A percentile compares a stretch with the other conserved stretches of the same genome.
phyloP scores from a whole-genome alignment of 306 rosid species.

The Prunus kanzakura region DNA sequence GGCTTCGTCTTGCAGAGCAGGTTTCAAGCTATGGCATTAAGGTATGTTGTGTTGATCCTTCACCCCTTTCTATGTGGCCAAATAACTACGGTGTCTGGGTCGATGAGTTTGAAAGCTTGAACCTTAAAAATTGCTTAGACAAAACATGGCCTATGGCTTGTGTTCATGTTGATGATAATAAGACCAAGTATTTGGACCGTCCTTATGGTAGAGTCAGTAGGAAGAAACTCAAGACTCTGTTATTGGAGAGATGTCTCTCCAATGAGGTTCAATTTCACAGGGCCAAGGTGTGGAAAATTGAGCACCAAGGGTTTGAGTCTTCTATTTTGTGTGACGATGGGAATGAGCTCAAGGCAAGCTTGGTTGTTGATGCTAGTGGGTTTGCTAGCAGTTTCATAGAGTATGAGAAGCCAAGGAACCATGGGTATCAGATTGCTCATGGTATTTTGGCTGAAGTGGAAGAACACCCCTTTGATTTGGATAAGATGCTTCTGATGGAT shows the following conservation, averaged over 20 bases:
- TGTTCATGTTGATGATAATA: slow-evolving; percentile 45
- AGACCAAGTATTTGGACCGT: slow-evolving; percentile 61
- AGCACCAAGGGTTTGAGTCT: slow-evolving; percentile 60
- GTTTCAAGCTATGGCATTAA: slow-evolving; percentile 57
- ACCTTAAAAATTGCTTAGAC: slow-evolving; percentile 63
- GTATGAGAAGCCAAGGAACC: slow-evolving; percentile 47
- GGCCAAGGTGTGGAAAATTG: slow-evolving; percentile 63
- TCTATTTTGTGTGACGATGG: slow-evolving; percentile 59
- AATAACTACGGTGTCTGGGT: slow-evolving; percentile 88
- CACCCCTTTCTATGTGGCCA: slow-evolving; percentile 79
- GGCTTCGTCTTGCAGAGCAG: slow-evolving; percentile 69
- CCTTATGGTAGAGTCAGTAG: slow-evolving; percentile 61
- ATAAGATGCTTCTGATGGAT: slow-evolving; percentile 70
- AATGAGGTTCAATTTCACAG: slow-evolving; percentile 64
- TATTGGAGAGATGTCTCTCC: slow-evolving; percentile 49
- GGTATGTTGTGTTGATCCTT: slow-evolving; percentile 86
- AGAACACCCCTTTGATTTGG: slow-evolving; percentile 72
- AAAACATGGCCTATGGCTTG: slow-evolving; percentile 72
- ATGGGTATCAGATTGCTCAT: slow-evolving; percentile 79
- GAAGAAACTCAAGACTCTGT: slow-evolving; percentile 49
- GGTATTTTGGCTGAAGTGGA: slow-evolving; percentile 81
- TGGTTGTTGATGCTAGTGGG: slow-evolving; percentile 83
- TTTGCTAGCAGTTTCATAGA: slow-evolving; percentile 48
- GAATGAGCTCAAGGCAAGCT: slow-evolving; percentile 49
- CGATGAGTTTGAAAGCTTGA: slow-evolving; percentile 66